Evolutionary conservation across 2,329 filamentous ascomycete genomes (phyloP), one percentile per base, ranked within the genome.

Genomic region (Didymella lethalis): DNA sequence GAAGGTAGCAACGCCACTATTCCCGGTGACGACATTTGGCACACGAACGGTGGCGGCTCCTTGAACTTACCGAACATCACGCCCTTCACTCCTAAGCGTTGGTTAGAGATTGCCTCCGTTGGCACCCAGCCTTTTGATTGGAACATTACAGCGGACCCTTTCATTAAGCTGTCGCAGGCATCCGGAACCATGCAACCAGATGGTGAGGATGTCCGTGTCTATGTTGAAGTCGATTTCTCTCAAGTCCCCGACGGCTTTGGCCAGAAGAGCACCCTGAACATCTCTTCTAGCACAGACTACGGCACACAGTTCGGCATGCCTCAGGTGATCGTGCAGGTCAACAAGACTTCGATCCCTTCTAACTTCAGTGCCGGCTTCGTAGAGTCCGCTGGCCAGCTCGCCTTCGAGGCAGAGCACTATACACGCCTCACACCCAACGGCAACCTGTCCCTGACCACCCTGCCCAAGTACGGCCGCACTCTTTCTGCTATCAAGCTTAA

Each of bases 1-100:
- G 87, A 91, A 69, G 87, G 85, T 1, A 84, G 82, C 60, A 90
- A 90, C 62, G 88, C 86, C 0, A 86, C 86, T 0, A 84, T 90
- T 6, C 87, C 88, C 0, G 88, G 89, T 25, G 88, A 90, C 63
- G 87, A 90, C 74, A 80, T 78, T 59, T 89, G 81, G 74, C 88
- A 89, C 68, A 64, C 71, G 23, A 76, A 80, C 23, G 87, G 83
- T 5, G 74, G 67, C 7, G 59, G 63, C 29, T 72, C 69, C 4
- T 65, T 77, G 20, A 68, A 71, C 38, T 61, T 77, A 0, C 70
- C 69, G 0, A 63, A 65, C 25, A 70, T 76, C 16, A 73, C 73
- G 2, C 76, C 76, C 14, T 77, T 68, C 57, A 73, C 71, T 0
- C 73, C 74, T 2, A 66, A 65, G 41, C 73, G 75, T 52, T 77